Conservation (phyloP, 2,329 filamentous ascomycete species). For the Penicillium sp. region DNA sequence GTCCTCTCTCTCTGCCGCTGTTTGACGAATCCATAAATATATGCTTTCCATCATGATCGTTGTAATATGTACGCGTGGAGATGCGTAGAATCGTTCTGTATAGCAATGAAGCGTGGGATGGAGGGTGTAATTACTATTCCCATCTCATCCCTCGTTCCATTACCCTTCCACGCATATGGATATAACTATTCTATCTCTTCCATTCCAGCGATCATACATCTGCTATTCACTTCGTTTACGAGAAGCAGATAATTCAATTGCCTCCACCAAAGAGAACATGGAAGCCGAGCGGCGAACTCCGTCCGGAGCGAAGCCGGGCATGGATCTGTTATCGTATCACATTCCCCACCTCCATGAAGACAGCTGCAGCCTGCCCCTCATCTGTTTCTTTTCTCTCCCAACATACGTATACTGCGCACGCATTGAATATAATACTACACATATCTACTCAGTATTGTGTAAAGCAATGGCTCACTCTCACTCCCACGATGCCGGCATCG, state of each 20-base stretch:
- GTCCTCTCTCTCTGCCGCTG: conserved; percentile 20
- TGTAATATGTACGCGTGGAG: neutral
- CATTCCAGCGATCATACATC: neutral
- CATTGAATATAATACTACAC: neutral
- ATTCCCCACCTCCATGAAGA: conserved; percentile 14
- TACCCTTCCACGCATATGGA: neutral
- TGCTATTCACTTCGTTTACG: neutral
- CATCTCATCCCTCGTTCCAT: no score
- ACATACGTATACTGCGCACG: no score
- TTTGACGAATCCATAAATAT: conserved; percentile 26
- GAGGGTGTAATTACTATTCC: neutral
- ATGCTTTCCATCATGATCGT: conserved; percentile 7
- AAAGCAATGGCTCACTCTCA: conserved; percentile 40
- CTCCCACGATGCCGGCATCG: conserved; percentile 36
- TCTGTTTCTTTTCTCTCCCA: conserved; percentile 4
- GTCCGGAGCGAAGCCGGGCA: conserved; percentile 17
- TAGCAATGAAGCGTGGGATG: neutral
- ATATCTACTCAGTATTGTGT: no score
- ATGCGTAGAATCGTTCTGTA: neutral
- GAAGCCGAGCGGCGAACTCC: conserved; percentile 17
- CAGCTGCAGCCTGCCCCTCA: conserved; percentile 21
- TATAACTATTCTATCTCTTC: neutral
- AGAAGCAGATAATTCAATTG: neutral
- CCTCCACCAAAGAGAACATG: no score
- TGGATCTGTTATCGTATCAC: conserved; percentile 18